A percentile compares a stretch with the other conserved stretches of the same genome.
Evolutionary conservation across 306 rosid genomes (phyloP).

Genomic region (Pterocarpus santalinus): DNA sequence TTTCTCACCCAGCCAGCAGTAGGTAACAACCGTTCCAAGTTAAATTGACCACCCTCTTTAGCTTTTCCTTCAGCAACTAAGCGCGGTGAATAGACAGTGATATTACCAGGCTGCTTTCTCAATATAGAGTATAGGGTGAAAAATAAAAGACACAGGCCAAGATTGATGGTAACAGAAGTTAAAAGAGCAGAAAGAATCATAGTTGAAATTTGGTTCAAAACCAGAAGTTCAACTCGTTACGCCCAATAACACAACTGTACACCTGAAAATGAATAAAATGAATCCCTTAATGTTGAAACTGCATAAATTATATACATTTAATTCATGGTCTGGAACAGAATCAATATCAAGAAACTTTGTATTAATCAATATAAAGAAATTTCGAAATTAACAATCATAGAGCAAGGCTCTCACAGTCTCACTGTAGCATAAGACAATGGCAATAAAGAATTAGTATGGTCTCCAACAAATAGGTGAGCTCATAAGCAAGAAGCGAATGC

Average conservation of each 20-base stretch:
- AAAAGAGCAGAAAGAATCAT: slow-evolving; percentile 85
- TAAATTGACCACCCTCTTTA: slow-evolving; percentile 56
- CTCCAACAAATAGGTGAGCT: slow-evolving; percentile 23
- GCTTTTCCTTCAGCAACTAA: slow-evolving; percentile 57
- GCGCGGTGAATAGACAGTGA: slow-evolving; percentile 74
- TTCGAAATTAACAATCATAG: not conserved
- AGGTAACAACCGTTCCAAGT: slow-evolving; percentile 76
- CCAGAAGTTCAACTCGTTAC: slow-evolving; percentile 37
- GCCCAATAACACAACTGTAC: slow-evolving; percentile 37
- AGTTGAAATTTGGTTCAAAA: slow-evolving; percentile 42
- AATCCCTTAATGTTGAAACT: slow-evolving; percentile 40
- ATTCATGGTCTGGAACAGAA: slow-evolving; percentile 16
- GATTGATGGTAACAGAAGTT: slow-evolving; percentile 88
- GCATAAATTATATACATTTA: slow-evolving; percentile 36
- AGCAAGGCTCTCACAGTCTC: slow-evolving; percentile 26
- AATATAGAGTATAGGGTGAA: slow-evolving; percentile 79
- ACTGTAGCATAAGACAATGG: not conserved
- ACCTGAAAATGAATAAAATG: slow-evolving; percentile 28
- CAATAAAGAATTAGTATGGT: slow-evolving; percentile 12
- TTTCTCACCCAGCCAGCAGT: slow-evolving; percentile 80
- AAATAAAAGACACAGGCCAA: slow-evolving; percentile 74
- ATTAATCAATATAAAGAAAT: too few species aligned
- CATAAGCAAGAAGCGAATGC: slow-evolving; percentile 29
- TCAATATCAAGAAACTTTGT: not conserved
- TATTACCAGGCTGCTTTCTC: slow-evolving; percentile 76